These are phyloP conservation scores for Diaporthe sp. DNA, from an alignment of 2,329 filamentous ascomycete species.

Conservation along the genomic window DNA sequence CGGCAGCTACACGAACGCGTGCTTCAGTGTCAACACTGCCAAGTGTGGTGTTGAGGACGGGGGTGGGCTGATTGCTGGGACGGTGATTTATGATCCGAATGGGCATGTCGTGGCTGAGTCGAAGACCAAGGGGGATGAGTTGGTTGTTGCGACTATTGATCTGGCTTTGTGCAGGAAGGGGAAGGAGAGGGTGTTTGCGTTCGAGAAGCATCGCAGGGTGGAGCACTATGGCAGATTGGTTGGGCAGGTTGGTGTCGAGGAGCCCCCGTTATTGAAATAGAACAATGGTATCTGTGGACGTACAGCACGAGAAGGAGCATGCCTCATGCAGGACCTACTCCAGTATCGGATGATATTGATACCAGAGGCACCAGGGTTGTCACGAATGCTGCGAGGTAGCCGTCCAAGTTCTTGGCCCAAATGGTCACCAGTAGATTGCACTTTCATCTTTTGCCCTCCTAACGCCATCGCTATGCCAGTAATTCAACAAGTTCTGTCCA, in stretches of 20 bases:
- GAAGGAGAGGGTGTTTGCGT: slow-evolving; percentile 62
- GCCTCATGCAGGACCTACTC: neutral
- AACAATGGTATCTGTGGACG: neutral
- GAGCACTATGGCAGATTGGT: slow-evolving; percentile 57
- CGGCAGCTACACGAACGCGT: slow-evolving; percentile 66
- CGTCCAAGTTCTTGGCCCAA: neutral
- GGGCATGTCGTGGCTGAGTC: slow-evolving; percentile 64
- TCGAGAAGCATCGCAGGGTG: slow-evolving; percentile 56
- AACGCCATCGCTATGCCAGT: slow-evolving; percentile 37
- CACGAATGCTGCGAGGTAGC: neutral
- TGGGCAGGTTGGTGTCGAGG: slow-evolving; percentile 53
- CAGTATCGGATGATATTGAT: neutral
- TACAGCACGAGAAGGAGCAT: neutral
- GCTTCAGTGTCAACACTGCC: slow-evolving; percentile 62
- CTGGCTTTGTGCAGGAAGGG: slow-evolving; percentile 59
- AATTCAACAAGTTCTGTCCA: neutral
- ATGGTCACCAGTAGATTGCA: neutral
- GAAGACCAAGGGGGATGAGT: slow-evolving; percentile 60
- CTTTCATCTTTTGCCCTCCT: neutral
- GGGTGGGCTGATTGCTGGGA: slow-evolving; percentile 35
- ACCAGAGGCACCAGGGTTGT: neutral
- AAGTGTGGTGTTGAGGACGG: slow-evolving; percentile 63
- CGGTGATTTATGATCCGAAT: slow-evolving; percentile 45
- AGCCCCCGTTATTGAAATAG: slow-evolving; percentile 43
- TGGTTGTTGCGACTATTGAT: slow-evolving; percentile 64